Percentiles rank a stretch among this genome's conserved stretches.
These are phyloP conservation scores for Hypsizygus marmoreus DNA, from an alignment of 768 basidiomycete species.

Conservation along the genomic window DNA sequence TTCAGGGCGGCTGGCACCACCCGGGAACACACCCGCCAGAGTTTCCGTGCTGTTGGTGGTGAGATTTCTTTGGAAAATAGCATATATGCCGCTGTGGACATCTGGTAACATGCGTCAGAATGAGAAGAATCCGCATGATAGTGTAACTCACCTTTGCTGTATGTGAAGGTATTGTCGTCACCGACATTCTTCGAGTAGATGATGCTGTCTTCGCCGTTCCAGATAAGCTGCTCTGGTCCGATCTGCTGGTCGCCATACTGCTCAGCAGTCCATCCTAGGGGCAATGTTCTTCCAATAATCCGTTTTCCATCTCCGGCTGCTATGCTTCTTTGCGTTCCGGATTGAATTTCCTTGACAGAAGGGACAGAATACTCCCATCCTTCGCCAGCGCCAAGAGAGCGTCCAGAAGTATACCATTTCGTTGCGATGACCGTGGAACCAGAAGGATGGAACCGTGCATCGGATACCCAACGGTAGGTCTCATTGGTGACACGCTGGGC, in stretches of 20 bases:
- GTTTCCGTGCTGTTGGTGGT: conserved; percentile 53
- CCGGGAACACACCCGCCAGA: conserved; percentile 58
- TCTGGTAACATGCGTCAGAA: conserved; percentile 39
- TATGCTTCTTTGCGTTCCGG: conserved; percentile 25
- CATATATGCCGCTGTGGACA: conserved; percentile 68
- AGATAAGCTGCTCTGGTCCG: conserved; percentile 72
- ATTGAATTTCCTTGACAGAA: conserved; percentile 31
- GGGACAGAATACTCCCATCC: conserved; percentile 70
- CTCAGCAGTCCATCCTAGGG: conserved; percentile 59
- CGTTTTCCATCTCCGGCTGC: conserved; percentile 50
- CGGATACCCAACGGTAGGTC: conserved; percentile 71
- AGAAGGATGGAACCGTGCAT: conserved; percentile 71
- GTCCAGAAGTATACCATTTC: conserved; percentile 71
- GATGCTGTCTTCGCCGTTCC: conserved; percentile 56
- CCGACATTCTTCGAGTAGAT: conserved; percentile 68
- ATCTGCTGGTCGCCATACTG: conserved; percentile 72
- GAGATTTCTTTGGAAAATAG: conserved; percentile 68
- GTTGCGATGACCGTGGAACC: conserved; percentile 67
- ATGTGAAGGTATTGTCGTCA: conserved; percentile 52
- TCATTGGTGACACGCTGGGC: conserved; percentile 67
- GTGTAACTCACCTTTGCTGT: conserved; percentile 59
- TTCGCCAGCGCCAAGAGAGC: conserved; percentile 72
- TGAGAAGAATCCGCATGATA: neutral
- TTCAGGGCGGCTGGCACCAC: conserved; percentile 75
- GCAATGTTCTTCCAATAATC: conserved; percentile 56